Evolutionary conservation across 805 yeast genomes (phyloP).

Genomic region (Metschnikowia reukaufii): DNA sequence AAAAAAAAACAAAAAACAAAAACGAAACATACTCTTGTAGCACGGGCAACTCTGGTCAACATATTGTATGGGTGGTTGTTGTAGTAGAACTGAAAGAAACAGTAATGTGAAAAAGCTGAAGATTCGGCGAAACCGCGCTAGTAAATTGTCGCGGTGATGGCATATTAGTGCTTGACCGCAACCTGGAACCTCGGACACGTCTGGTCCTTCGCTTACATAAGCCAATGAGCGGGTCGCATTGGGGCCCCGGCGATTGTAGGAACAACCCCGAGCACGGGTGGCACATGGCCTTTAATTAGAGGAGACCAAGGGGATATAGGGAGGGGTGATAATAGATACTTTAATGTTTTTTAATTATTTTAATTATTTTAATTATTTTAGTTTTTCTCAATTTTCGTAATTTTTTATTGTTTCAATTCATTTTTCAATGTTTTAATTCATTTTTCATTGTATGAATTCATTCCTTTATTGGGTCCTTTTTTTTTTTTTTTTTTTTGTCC

Average conservation of each 20-base stretch:
- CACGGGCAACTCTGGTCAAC: constrained; percentile 47
- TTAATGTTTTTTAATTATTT: no score
- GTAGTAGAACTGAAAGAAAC: constrained; percentile 6
- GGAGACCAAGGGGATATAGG: no score
- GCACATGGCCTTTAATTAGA: no score
- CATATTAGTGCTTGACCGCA: constrained; percentile 8
- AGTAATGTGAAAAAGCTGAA: constrained; percentile 7
- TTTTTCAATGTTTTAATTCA: no score
- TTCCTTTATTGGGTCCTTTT: not conserved
- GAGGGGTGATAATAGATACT: no score
- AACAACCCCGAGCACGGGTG: not conserved
- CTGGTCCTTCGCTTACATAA: constrained; percentile 24
- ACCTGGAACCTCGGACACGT: constrained; percentile 22
- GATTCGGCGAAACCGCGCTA: constrained; percentile 1
- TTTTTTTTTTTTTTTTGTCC: not conserved
- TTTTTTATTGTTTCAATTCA: no score
- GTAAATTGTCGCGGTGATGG: constrained; percentile 12
- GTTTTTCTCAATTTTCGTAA: no score
- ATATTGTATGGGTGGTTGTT: constrained; percentile 20
- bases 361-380: not conserved
- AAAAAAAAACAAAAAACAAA: not conserved
- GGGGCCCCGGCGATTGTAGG: constrained; percentile 6
- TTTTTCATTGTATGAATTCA: no score
- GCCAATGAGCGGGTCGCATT: constrained; percentile 5
- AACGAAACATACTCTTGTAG: constrained; percentile 39